A percentile compares a stretch with the other conserved stretches of the same genome.
Conservation (phyloP, 257 asterid genomes). For the Leptodermis oblonga region DNA sequence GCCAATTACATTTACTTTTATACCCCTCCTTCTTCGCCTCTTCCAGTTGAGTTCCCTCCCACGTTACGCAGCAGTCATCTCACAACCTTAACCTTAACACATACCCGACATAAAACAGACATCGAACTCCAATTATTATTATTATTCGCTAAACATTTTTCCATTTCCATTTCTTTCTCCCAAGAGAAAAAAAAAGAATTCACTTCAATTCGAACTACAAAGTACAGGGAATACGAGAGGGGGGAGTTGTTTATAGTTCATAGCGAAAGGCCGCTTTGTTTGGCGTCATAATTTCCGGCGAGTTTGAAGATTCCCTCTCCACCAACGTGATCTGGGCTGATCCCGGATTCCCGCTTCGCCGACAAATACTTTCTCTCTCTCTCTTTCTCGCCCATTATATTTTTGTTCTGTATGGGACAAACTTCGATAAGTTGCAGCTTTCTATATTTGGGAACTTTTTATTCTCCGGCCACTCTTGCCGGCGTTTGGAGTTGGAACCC, state of each 20-base stretch:
- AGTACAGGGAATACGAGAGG: neutral
- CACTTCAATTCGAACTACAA: neutral
- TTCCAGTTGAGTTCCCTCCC: no score
- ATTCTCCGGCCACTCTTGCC: conserved; percentile 20
- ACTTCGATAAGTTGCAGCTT: conserved; percentile 19
- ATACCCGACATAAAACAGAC: conserved; percentile 23
- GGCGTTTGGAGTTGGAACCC: conserved; percentile 7
- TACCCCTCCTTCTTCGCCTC: conserved; percentile 7
- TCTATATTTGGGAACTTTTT: conserved; percentile 34
- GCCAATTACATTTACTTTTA: no score
- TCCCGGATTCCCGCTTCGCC: conserved; percentile 20
- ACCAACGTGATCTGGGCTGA: conserved; percentile 41
- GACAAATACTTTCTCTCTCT: neutral
- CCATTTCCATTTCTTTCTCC: neutral
- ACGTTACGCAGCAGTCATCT: conserved; percentile 10
- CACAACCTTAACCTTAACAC: conserved; percentile 12
- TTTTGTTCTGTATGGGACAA: conserved; percentile 11
- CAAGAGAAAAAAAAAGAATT: neutral
- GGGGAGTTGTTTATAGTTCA: conserved; percentile 3
- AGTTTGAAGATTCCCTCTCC: conserved; percentile 42
- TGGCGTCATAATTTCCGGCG: conserved; percentile 66
- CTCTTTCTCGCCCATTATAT: neutral
- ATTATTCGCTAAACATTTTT: neutral
- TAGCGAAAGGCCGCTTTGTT: conserved; percentile 31
- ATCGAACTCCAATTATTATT: neutral